These are phyloP conservation scores for Carallia brachiata DNA, from an alignment of 345 rosid genomes.

Conservation along the genomic window DNA sequence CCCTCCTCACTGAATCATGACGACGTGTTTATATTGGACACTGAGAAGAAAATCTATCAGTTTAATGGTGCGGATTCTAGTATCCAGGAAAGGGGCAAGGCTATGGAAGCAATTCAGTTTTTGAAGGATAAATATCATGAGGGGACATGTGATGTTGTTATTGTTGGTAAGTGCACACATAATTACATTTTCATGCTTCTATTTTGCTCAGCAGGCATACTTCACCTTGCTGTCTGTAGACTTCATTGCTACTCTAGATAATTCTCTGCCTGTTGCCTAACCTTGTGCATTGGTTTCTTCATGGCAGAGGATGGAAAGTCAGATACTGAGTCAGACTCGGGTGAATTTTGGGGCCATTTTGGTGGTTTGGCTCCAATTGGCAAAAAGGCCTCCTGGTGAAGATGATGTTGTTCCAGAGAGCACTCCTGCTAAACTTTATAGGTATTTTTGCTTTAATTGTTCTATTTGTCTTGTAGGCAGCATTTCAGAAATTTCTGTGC, in stretches of 20 bases:
- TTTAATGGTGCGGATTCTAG: slow-evolving; percentile 96
- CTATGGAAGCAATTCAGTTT: slow-evolving; percentile 89
- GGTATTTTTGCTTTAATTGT: slow-evolving; percentile 39
- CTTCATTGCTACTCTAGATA: neutral
- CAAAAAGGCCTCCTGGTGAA: slow-evolving; percentile 68
- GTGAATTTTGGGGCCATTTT: slow-evolving; percentile 87
- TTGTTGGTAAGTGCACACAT: slow-evolving; percentile 59
- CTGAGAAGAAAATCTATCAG: slow-evolving; percentile 80
- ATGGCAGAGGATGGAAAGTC: slow-evolving; percentile 77
- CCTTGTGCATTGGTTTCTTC: slow-evolving; percentile 19
- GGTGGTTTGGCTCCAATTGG: slow-evolving; percentile 97
- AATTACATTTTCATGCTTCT: slow-evolving; percentile 9
- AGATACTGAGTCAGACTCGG: slow-evolving; percentile 92
- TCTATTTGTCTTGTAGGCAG: slow-evolving; percentile 20
- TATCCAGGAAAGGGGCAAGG: slow-evolving; percentile 97
- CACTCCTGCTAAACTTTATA: slow-evolving; percentile 66
- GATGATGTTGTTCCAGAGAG: slow-evolving; percentile 72
- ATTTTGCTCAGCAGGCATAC: neutral
- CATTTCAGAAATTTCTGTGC: neutral
- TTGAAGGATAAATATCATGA: slow-evolving; percentile 85
- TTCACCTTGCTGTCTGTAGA: neutral
- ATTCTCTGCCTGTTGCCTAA: slow-evolving; percentile 16
- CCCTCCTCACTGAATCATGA: slow-evolving; percentile 93
- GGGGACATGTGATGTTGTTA: slow-evolving; percentile 73
- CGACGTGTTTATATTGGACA: slow-evolving; percentile 93